A percentile compares a stretch with the other conserved stretches of the same genome.
Evolutionary conservation across 192 early-diverging fungal species (phyloP).

Genomic region (Globomyces pollinis-pini): DNA sequence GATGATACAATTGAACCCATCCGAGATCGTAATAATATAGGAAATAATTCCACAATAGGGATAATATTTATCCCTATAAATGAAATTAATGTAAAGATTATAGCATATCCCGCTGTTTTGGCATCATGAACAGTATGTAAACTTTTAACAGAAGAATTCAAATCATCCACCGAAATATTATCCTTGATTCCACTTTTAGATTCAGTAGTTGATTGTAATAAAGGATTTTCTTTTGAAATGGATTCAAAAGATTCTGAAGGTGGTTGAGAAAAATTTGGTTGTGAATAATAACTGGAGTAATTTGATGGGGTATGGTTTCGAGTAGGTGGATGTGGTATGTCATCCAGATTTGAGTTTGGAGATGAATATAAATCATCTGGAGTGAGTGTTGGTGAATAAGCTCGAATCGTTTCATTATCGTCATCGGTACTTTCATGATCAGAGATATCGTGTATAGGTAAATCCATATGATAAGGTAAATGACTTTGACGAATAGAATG

Average conservation of each 20-base stretch:
- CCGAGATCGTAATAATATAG: neutral
- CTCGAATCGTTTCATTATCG: conserved; percentile 1
- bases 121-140: neutral
- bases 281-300: too few relatives aligned
- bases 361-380: too few relatives aligned
- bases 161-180: too few relatives aligned
- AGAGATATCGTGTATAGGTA: neutral
- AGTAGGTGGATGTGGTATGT: too few relatives aligned
- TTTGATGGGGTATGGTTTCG: too few relatives aligned
- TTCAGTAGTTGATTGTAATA: too few relatives aligned
- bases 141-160: too few relatives aligned
- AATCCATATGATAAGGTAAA: neutral
- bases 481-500: too few relatives aligned
- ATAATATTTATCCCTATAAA: neutral
- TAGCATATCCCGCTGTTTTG: neutral
- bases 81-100: conserved; percentile 2
- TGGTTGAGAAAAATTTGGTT: too few relatives aligned
- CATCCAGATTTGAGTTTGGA: too few relatives aligned
- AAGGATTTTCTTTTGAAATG: neutral
- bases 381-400: neutral
- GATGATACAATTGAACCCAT: neutral
- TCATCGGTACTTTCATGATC: neutral
- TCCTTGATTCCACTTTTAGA: too few relatives aligned
- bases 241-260: conserved; percentile 3
- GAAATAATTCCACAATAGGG: conserved; percentile 3